Conservation (phyloP, 1,139 yeast species). For the Lodderomyces elongisporus region DNA sequence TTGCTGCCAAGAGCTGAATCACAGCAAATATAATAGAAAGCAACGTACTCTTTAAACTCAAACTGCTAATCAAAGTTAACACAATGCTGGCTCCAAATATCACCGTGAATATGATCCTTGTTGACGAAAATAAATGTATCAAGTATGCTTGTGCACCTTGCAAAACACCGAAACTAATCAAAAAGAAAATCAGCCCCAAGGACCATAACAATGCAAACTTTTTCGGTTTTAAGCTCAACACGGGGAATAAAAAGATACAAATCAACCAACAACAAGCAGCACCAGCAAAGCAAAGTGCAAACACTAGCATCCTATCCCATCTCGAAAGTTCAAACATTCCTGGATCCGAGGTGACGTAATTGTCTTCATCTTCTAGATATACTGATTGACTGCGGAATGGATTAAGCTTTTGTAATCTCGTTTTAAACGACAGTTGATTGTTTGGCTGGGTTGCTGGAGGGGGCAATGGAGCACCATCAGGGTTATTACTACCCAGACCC, state of each 20-base stretch:
- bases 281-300: slow-evolving; percentile 52
- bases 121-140: slow-evolving; percentile 44
- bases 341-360: slow-evolving; percentile 42
- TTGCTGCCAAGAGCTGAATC: slow-evolving; percentile 46
- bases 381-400: slow-evolving; percentile 37
- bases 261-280: slow-evolving; percentile 49
- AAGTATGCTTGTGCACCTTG: slow-evolving; percentile 50
- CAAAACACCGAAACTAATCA: slow-evolving; percentile 53
- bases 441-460: slow-evolving; percentile 30
- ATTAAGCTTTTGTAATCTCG: slow-evolving; percentile 32
- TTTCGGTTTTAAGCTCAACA: slow-evolving; percentile 50
- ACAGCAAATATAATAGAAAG: slow-evolving; percentile 49
- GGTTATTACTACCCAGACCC: slow-evolving; percentile 29
- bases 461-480: slow-evolving; percentile 33
- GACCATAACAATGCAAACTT: slow-evolving; percentile 62
- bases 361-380: slow-evolving; percentile 40
- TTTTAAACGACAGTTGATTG: slow-evolving; percentile 18
- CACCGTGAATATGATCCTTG: slow-evolving; percentile 48
- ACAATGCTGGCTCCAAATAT: slow-evolving; percentile 46
- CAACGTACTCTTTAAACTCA: slow-evolving; percentile 43
- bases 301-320: slow-evolving; percentile 57
- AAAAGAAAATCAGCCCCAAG: slow-evolving; percentile 53
- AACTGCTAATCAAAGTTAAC: slow-evolving; percentile 44
- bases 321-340: slow-evolving; percentile 47
- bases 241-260: slow-evolving; percentile 53